phyloP scores from a whole-genome alignment of 1,284 basidiomycete species.

The Ceratobasidium sp. region DNA sequence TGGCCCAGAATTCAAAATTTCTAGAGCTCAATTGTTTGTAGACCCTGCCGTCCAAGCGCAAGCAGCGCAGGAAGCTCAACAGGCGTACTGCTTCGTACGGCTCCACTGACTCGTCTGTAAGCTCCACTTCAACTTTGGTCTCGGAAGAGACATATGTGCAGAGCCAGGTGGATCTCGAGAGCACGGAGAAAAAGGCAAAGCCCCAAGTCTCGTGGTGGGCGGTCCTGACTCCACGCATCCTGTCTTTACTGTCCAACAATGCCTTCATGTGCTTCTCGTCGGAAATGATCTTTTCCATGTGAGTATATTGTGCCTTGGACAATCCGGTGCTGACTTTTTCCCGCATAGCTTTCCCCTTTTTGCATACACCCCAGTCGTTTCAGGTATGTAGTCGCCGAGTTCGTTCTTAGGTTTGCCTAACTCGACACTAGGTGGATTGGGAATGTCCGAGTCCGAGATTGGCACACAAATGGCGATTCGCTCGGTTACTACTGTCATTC shows the following conservation, averaged over 20 bases:
- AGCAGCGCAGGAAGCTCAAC: constrained; percentile 24
- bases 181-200: constrained; percentile 3
- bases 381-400: constrained; percentile 15
- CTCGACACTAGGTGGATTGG: constrained; percentile 42
- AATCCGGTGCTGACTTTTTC: neutral
- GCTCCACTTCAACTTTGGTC: constrained; percentile 22
- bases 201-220: constrained; percentile 38
- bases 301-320: constrained; percentile 6
- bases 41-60: constrained; percentile 38
- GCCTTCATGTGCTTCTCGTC: constrained; percentile 37
- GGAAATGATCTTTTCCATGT: constrained; percentile 42
- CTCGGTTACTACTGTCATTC: constrained; percentile 41
- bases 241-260: constrained; percentile 36
- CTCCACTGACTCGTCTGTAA: constrained; percentile 8
- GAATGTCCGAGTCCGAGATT: constrained; percentile 43
- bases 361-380: constrained; percentile 44
- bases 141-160: neutral
- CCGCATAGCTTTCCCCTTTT: constrained; percentile 43
- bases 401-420: neutral
- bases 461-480: constrained; percentile 44
- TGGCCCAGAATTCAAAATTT: neutral
- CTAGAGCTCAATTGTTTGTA: constrained; percentile 1
- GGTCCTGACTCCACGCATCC: constrained; percentile 38
- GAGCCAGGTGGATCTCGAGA: constrained; percentile 5
- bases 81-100: constrained; percentile 35